Conservation (phyloP, 371 early-diverging fungal genomes). For the Mortierella sp. region DNA sequence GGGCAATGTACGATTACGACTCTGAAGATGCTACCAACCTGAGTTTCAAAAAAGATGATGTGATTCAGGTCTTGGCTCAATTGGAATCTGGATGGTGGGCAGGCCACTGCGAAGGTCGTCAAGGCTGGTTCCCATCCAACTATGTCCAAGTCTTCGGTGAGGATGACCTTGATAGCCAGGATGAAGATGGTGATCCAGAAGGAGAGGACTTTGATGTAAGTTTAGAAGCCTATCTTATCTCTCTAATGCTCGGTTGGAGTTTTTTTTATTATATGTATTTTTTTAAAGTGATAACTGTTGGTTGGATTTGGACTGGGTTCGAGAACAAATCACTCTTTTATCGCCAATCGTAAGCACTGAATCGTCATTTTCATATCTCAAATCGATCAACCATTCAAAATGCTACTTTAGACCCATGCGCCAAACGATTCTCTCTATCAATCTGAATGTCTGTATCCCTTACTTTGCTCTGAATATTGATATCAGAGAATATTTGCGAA, state of each 20-base stretch:
- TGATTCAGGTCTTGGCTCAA: constrained; percentile 85
- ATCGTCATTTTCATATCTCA: too few relatives aligned
- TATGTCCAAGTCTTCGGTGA: constrained; percentile 52
- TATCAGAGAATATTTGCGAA: too few relatives aligned
- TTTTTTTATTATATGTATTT: neutral
- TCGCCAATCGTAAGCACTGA: too few relatives aligned
- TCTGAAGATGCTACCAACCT: constrained; percentile 77
- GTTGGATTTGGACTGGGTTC: too few relatives aligned
- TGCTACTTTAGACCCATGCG: too few relatives aligned
- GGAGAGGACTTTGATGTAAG: constrained; percentile 49
- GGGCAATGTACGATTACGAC: constrained; percentile 86
- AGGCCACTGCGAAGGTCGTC: constrained; percentile 72
- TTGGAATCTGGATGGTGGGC: constrained; percentile 97
- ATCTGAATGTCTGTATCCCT: too few relatives aligned
- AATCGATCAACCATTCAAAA: too few relatives aligned
- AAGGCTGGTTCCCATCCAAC: constrained; percentile 92
- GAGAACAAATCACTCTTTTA: too few relatives aligned
- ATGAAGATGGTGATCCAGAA: constrained; percentile 36
- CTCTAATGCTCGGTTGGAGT: neutral
- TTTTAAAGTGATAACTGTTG: too few relatives aligned
- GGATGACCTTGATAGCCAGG: constrained; percentile 52
- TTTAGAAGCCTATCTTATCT: neutral
- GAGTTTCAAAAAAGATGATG: constrained; percentile 82
- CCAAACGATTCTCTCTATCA: too few relatives aligned
- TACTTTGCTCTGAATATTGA: too few relatives aligned